Base-by-base conservation (phyloP, 495 filamentous ascomycete species). In the Saxophila tyrrhenica region DNA sequence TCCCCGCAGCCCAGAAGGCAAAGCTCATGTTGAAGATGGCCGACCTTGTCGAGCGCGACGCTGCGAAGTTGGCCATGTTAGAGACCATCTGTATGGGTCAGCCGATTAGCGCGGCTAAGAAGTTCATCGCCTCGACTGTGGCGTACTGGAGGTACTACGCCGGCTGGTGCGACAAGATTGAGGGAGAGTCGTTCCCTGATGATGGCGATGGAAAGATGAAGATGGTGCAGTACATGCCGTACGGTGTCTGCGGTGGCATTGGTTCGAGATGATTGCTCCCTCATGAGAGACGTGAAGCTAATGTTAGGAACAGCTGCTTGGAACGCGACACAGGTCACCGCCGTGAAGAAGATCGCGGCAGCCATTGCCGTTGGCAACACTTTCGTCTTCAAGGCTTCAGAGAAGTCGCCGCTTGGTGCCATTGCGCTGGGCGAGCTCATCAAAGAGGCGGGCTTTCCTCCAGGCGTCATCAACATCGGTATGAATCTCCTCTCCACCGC, bases 11-110 rank as follows among this genome's bases (percentile, higher is more conserved):
- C 22, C 44, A 66, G 52, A 35, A 35, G 17, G 39, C 60, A n/a
- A 59, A 60, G 10, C 56, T 64, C 38, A 57, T 73, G 58, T 15
- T 54, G 54, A 69, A 66, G 50, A 62, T 73, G 39, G 69, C 70
- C 0, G 62, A 67, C 41, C 52, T 73, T 39, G 57, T 73, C 11
- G 67, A 73, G 23, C 19, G 23, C 20, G 42, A 73, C 16, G 42
- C 50, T 7, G 50, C 17, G 16, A 47, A 54, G 17, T 29, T 58
- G 17, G 50, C 41, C 15, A 10, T 46, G 29, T 16, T 49, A n/a
- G 56, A 54, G 19, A 48, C 50, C 0, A 41, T 54, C 16, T 7
- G 48, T 1, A 58, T 43, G 56, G 50, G 55, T 22, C 22, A 45
- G 32, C 55, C 55, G 8, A 32, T 43, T 23, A 25, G 17, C 7